Evolutionary conservation across 768 basidiomycete genomes (phyloP), one percentile per base, ranked within the genome.

Genomic region (Russula sp.): DNA sequence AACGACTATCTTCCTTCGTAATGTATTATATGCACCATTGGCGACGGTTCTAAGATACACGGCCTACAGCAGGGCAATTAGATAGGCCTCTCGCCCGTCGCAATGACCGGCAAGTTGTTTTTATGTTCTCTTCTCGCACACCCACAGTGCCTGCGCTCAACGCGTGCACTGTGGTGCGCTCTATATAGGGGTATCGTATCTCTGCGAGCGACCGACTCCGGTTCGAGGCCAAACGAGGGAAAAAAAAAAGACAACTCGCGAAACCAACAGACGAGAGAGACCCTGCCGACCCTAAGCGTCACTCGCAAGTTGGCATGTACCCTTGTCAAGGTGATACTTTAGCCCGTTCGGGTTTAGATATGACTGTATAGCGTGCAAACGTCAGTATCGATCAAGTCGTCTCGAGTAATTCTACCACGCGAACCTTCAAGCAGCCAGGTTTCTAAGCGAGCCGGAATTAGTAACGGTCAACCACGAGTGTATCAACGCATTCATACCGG

Each of bases 271-370:
- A 6, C 59, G 18, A 50, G 57, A 10, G 34, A 22, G 6, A 4
- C 16, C 50, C 6, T 7, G 14, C 22, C 8, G 16, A 20, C 49
- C 49, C 44, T 55, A 66, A 32, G 58, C 55, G 42, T 59, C 58
- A 34, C 54, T 57, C 57, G 55, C 78, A 44, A 79, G 74, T 62
- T 76, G 79, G 70, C 87, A 87, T 2, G 82, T 85, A 11, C 86
- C 86, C 68, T 84, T 86, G 68, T 84, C 82, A 55, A 84, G 72
- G 67, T 87, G 86, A 68, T 88, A 86, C 70, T 84, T 84, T 51
- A 87, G 75, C 10, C 87, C 86, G 65, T 86, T 87, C 8, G 84
- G 79, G 71, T 85, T 86, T 47, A 85, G 78, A 68, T 88, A 88
- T 34, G 80, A 73, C 80, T 85, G 69, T 20, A 45, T 27, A 44